These are phyloP conservation scores for Ophiocordyceps camponoti-leonardi DNA, from an alignment of 2,329 filamentous ascomycete species.

Conservation along the genomic window DNA sequence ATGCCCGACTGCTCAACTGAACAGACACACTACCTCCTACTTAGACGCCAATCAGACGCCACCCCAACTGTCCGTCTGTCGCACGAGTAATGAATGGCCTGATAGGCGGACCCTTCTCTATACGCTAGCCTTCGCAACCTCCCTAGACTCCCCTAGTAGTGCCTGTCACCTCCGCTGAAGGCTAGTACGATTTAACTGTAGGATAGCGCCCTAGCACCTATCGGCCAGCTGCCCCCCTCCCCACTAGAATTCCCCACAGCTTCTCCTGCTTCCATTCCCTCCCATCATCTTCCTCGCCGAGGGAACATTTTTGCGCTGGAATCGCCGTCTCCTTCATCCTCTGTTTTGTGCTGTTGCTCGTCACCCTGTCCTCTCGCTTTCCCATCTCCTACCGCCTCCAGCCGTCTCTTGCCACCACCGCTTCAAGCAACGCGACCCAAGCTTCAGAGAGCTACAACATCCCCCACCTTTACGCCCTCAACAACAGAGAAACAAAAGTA, in stretches of 20 bases:
- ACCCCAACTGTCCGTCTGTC: neutral
- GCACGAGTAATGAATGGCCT: neutral
- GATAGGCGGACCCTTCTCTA: neutral
- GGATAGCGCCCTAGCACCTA: neutral
- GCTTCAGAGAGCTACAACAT: conserved; percentile 9
- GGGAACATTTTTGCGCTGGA: neutral
- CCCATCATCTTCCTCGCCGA: neutral
- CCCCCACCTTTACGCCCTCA: conserved; percentile 13
- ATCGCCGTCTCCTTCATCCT: neutral
- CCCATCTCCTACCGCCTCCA: neutral
- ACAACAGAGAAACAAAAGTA: neutral
- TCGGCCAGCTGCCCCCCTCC: neutral
- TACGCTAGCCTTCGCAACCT: neutral
- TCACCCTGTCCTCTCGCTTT: neutral
- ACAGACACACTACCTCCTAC: no score
- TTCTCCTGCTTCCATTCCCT: neutral
- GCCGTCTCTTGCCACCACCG: neutral
- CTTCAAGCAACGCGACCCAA: neutral
- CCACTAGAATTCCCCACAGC: neutral
- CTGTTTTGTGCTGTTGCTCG: neutral
- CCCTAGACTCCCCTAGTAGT: neutral
- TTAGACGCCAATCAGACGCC: neutral
- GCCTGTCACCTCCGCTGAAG: neutral
- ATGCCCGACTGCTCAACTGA: no score
- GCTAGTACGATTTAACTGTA: no score